Percentiles rank a stretch among this genome's conserved stretches.
Conservation (phyloP, 345 rosid species). For the Rhizophora apiculata region DNA sequence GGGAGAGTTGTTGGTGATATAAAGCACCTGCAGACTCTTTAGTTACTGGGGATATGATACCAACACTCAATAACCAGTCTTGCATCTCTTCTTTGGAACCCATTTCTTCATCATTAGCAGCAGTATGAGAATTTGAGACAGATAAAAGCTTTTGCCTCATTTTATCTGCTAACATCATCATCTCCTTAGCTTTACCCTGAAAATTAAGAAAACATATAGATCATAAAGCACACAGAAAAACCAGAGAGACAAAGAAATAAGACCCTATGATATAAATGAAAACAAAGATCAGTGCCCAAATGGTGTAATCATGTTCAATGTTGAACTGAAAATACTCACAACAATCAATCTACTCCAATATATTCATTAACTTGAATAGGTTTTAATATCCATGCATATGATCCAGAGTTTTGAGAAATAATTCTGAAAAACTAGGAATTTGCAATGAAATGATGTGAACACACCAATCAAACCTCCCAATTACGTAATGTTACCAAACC, state of each 20-base stretch:
- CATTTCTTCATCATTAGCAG: constrained; percentile 70
- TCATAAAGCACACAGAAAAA: constrained; percentile 8
- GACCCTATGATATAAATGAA: background rate
- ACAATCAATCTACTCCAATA: background rate
- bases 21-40: constrained; percentile 94
- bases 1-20: constrained; percentile 85
- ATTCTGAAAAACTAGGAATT: no score
- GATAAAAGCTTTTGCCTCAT: constrained; percentile 89
- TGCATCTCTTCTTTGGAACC: constrained; percentile 96
- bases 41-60: constrained; percentile 93
- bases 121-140: constrained; percentile 52
- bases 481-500: no score
- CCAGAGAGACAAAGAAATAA: background rate
- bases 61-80: constrained; percentile 92
- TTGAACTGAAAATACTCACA: background rate
- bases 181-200: constrained; percentile 91
- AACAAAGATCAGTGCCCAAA: background rate
- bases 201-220: constrained; percentile 21
- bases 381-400: no score
- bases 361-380: no score
- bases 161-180: constrained; percentile 87
- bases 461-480: no score
- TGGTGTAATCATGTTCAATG: background rate
- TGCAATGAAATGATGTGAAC: no score
- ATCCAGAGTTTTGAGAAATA: no score